phyloP scores from a whole-genome alignment of 495 filamentous ascomycete genomes.

The Penicillium waksmanii region DNA sequence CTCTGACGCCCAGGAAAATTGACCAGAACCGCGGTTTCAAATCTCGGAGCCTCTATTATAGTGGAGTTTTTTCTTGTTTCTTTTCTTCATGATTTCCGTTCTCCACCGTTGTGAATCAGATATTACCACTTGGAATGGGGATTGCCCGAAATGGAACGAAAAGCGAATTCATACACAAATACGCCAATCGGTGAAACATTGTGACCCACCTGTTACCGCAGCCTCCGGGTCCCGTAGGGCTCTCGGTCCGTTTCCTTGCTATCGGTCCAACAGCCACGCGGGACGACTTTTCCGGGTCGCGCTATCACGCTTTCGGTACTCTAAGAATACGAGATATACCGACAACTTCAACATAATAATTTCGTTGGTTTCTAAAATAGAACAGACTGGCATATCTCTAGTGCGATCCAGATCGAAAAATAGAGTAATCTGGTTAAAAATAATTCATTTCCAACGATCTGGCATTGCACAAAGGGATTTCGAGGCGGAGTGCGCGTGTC shows the following conservation, averaged over 20 bases:
- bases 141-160: neutral
- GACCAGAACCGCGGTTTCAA: neutral
- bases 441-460: too few species aligned
- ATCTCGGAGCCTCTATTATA: neutral
- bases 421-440: too few species aligned
- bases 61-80: neutral
- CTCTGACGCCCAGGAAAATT: neutral
- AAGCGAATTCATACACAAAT: neutral
- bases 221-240: conserved; percentile 8
- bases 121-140: neutral
- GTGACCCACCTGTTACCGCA: conserved; percentile 7
- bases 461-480: too few species aligned
- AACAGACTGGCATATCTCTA: too few species aligned
- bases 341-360: neutral
- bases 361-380: neutral
- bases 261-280: conserved; percentile 10
- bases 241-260: conserved; percentile 8
- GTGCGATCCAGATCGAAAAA: too few species aligned
- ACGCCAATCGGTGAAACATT: neutral
- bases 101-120: neutral
- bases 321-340: conserved; percentile 10
- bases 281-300: conserved; percentile 4
- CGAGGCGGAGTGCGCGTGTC: neutral
- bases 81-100: neutral
- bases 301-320: conserved; percentile 4